Evolutionary conservation across 208 protist genomes (phyloP), one percentile per base, ranked within the genome.

Genomic region (Wallacemonas sp.): DNA sequence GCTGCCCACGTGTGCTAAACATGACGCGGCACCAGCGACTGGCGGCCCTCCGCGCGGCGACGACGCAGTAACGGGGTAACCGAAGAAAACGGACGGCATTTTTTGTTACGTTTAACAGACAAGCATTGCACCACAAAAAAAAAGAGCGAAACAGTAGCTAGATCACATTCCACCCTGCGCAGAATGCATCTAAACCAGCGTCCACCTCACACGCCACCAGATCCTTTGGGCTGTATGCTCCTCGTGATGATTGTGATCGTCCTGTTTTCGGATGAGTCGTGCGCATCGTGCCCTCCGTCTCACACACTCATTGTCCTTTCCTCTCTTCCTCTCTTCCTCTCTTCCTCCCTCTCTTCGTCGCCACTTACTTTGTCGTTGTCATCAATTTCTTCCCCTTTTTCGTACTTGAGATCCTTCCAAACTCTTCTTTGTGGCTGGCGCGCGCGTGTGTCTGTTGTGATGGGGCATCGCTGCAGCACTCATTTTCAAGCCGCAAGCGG

Each of bases 1-100:
- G 92, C 21, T 97, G 92, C 58, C 92, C 92, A 26, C 81, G 85
- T 19, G 85, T 94, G 43, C 33, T 94, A 34, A 94, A 94, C 71
- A 74, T 88, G 55, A 87, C 72, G 1, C 68, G 78, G 17, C 87
- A 93, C 52, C 87, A 93, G 70, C 82, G 87, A 19, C 66, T 93
- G 46, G 70, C 72, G 3, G 78, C 77, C 9, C 44, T 91, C 27
- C 70, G 76, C 48, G 60, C 72, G 27, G 63, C 63, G 9, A 11
- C 17, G 26, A n/a, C 46, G 19, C 6, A 3, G 39, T 49, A 26
- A 26, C 47, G 17, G 24, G 14, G 47, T 8, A 47, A 47, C 9
- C 16, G 36, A 41, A 41, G 9, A 41, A 16, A 41, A 8, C 9
- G 36, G 36, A 41, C 36, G n/a, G n/a, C n/a, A n/a, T n/a, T n/a